These are phyloP conservation scores for Phytopythium kandeliae DNA, from an alignment of 352 stramenopile genomes.

Conservation along the genomic window DNA sequence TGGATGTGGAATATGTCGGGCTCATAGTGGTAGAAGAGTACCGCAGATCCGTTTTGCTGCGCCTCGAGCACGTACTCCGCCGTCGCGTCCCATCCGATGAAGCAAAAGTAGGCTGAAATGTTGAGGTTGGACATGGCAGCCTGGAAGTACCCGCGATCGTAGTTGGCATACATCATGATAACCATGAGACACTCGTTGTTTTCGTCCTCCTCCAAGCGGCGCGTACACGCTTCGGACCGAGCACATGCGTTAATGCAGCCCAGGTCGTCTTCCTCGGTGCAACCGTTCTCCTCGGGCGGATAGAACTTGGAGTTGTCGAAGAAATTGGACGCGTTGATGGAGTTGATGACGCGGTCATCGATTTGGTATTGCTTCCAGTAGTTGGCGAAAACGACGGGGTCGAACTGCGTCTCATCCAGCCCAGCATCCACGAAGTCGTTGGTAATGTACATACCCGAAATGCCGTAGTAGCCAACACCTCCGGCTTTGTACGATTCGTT, in stretches of 20 bases:
- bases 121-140: slow-evolving; percentile 34
- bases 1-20: slow-evolving; percentile 40
- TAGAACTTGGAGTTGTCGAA: slow-evolving; percentile 22
- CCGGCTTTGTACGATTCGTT: slow-evolving; percentile 43
- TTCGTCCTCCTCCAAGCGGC: slow-evolving; percentile 11
- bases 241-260: slow-evolving; percentile 46
- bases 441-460: slow-evolving; percentile 43
- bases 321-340: slow-evolving; percentile 17
- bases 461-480: slow-evolving; percentile 30
- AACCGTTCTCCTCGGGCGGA: slow-evolving; percentile 19
- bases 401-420: slow-evolving; percentile 5
- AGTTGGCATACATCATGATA: slow-evolving; percentile 36
- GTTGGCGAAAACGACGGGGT: slow-evolving; percentile 22
- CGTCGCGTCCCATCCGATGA: slow-evolving; percentile 34
- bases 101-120: slow-evolving; percentile 64
- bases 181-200: slow-evolving; percentile 41
- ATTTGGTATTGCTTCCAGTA: slow-evolving; percentile 50
- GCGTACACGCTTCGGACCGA: slow-evolving; percentile 33
- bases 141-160: slow-evolving; percentile 41
- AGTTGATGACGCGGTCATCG: slow-evolving; percentile 28
- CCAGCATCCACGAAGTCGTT: slow-evolving; percentile 22
- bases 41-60: slow-evolving; percentile 12
- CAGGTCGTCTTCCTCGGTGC: slow-evolving; percentile 21
- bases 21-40: slow-evolving; percentile 55
- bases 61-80: slow-evolving; percentile 26